Evolutionary conservation across 1,284 basidiomycete genomes (phyloP), one percentile per base, ranked within the genome.

Genomic region (Trichosporon asahii): DNA sequence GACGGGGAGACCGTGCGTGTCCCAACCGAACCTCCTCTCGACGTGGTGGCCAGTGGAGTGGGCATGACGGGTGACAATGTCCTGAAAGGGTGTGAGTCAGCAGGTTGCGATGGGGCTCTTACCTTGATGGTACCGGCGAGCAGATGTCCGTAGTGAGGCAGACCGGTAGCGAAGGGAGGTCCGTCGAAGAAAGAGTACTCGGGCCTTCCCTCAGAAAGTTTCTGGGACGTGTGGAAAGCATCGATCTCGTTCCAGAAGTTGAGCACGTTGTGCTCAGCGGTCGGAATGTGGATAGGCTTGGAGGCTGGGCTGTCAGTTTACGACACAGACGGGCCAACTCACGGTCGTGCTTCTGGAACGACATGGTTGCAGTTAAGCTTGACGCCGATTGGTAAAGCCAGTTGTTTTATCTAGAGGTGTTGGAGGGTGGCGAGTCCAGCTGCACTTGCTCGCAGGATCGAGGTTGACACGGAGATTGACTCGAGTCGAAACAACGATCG

Each of bases 1-100:
- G 77, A 99, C 95, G 53, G 97, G 97, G 23, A 99, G 89, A 69
- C 96, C 97, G 85, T 99, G 97, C 31, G 96, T 98, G 85, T 99
- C 97, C 97, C 97, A 99, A 66, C 97, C 97, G 83, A 99, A 99
- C 67, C 97, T 89, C 72, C 97, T 91, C 73, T 91, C 90, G 76
- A 99, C 97, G 81, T 98, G 92, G 85, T 90, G 91, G 12, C 97
- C 97, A 66, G 92, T 96, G 49, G 94, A 91, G 82, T 94, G 91
- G 2, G 96, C 96, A 85, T 97, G 94, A 72, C 95, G 89, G 64
- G 95, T 98, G 70, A 98, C 94, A 79, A 98, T 95, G 82, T 98
- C 95, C 94, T 95, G 73, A 3, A 8, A 44, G 70, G 55, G 35
- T 65, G 53, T 18, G n/a, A 23, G 33, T 49, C 33, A 29, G 21